Percentiles rank a stretch among this genome's conserved stretches.
Conservation (phyloP, 2,329 filamentous ascomycete genomes). For the Nemania sp. region DNA sequence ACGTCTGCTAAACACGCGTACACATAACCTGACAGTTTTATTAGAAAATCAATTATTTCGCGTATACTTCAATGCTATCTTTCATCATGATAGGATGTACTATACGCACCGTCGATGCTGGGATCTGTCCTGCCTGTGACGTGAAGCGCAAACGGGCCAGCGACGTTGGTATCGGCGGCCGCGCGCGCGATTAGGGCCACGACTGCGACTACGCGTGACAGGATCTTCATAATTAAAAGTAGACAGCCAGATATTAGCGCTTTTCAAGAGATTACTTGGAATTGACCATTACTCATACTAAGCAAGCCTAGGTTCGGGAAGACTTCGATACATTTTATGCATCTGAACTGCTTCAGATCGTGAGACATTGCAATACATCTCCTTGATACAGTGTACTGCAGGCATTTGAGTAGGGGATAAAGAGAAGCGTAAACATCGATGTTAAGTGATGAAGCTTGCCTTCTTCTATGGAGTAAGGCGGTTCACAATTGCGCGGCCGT, state of each 20-base stretch:
- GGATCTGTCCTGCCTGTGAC: constrained; percentile 30
- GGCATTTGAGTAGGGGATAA: background rate
- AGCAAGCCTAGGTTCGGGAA: background rate
- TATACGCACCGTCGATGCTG: constrained; percentile 29
- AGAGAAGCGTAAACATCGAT: background rate
- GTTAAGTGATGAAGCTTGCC: background rate
- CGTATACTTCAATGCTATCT: background rate
- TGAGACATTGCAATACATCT: background rate
- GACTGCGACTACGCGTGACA: background rate
- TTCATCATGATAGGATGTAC: background rate
- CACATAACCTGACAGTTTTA: constrained; percentile 19
- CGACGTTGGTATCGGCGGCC: constrained; percentile 19
- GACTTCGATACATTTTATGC: constrained; percentile 17
- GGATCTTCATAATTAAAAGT: constrained; percentile 28
- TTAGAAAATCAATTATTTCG: background rate
- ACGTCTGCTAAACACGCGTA: constrained; percentile 34
- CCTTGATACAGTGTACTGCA: background rate
- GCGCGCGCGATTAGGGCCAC: constrained; percentile 3
- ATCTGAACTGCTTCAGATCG: background rate
- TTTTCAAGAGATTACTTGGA: background rate
- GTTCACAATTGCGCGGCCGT: constrained; percentile 19
- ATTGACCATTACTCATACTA: background rate
- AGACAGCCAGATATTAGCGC: background rate
- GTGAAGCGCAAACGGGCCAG: constrained; percentile 38
- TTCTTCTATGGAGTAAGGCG: background rate